Conservation (phyloP, 306 rosid species). For the Trifolium dubium region DNA sequence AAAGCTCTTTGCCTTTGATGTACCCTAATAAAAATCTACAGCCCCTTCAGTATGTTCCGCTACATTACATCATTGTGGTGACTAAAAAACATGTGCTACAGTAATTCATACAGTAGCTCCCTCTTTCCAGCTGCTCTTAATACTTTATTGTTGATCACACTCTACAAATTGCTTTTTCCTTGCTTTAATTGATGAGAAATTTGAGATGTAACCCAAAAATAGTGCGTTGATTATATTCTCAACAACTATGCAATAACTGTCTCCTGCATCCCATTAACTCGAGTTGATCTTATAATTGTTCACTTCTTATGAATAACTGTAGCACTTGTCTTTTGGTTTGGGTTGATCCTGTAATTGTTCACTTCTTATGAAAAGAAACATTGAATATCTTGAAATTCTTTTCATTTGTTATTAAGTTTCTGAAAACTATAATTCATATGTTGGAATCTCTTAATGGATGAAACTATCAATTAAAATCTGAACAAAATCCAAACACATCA, state of each 20-base stretch:
- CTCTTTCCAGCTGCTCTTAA: not conserved
- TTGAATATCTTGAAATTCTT: slow-evolving; percentile 10
- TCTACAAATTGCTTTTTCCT: slow-evolving; percentile 12
- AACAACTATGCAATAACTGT: not conserved
- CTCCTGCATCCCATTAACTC: not conserved
- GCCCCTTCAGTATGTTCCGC: not conserved
- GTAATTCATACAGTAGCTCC: not conserved
- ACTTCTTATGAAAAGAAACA: not conserved
- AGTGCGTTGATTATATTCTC: not conserved
- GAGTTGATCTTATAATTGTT: not conserved
- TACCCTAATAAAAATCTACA: not conserved
- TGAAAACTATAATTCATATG: not conserved
- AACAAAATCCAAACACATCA: not conserved
- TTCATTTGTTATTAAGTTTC: slow-evolving; percentile 5
- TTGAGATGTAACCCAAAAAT: not conserved
- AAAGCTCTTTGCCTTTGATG: not conserved
- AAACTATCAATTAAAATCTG: not conserved
- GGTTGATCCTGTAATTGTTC: not conserved
- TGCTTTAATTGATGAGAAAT: not conserved
- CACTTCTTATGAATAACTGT: not conserved
- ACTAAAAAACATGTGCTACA: slow-evolving; percentile 16
- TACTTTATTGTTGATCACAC: slow-evolving; percentile 6
- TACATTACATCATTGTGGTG: not conserved
- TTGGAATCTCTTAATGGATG: slow-evolving; percentile 6
- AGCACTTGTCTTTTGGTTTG: slow-evolving; percentile 15